Evolutionary conservation across 192 early-diverging fungal genomes (phyloP).

Genomic region (Coemansia biformis): DNA sequence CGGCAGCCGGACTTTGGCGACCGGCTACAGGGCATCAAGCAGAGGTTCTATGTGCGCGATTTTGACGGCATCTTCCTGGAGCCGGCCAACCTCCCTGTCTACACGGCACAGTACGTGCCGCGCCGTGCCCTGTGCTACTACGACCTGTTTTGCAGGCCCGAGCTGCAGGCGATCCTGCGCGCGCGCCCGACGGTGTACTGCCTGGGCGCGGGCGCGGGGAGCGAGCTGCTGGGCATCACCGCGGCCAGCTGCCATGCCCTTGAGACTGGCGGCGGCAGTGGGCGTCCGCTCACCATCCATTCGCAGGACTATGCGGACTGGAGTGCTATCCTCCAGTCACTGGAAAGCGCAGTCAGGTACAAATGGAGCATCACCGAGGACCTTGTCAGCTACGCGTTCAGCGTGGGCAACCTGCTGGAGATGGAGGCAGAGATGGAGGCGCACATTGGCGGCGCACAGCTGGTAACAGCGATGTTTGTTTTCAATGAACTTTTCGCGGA

Average conservation of each 20-base stretch:
- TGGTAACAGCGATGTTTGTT: conserved; percentile 87
- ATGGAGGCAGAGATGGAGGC: conserved; percentile 41
- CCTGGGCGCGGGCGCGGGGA: conserved; percentile 81
- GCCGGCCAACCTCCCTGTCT: conserved; percentile 65
- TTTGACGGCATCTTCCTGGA: conserved; percentile 79
- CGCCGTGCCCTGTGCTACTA: conserved; percentile 82
- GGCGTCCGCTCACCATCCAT: conserved; percentile 30
- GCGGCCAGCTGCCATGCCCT: conserved; percentile 52
- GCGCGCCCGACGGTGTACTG: conserved; percentile 53
- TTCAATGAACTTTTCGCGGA: conserved; percentile 86
- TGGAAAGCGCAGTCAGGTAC: conserved; percentile 53
- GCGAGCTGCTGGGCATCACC: conserved; percentile 75
- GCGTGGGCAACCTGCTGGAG: conserved; percentile 58
- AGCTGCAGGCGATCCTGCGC: conserved; percentile 51
- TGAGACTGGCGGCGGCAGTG: not conserved
- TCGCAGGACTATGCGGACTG: conserved; percentile 65
- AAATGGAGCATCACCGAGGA: conserved; percentile 47
- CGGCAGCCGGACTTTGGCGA: conserved; percentile 55
- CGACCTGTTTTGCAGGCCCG: conserved; percentile 54
- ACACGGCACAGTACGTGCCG: conserved; percentile 83
- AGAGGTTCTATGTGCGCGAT: conserved; percentile 74
- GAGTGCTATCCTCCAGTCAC: conserved; percentile 47
- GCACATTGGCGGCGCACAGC: conserved; percentile 53
- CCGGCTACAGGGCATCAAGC: conserved; percentile 72
- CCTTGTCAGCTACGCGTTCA: conserved; percentile 55